Evolutionary conservation across 345 rosid species (phyloP).

Genomic region (Noccaea caerulescens): DNA sequence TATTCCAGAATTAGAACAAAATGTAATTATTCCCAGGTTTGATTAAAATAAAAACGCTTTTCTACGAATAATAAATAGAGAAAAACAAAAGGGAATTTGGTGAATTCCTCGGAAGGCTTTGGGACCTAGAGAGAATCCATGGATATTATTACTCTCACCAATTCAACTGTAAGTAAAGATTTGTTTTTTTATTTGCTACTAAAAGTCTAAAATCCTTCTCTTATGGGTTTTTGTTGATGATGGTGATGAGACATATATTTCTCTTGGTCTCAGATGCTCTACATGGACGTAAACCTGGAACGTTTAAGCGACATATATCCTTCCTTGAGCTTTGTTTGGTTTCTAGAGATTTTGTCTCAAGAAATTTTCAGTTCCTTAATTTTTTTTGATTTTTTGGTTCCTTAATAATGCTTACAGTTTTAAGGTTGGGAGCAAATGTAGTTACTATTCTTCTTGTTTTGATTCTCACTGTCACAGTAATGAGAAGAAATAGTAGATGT

Average conservation of each 20-base stretch:
- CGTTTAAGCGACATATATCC: slow-evolving; percentile 35
- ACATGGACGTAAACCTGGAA: slow-evolving; percentile 30
- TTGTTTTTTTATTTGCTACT: slow-evolving; percentile 1
- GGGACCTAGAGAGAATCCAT: slow-evolving; percentile 39
- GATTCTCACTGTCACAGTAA: slow-evolving; percentile 55
- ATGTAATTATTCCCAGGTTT: not conserved
- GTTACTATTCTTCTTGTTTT: slow-evolving; percentile 56
- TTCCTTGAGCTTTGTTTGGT: slow-evolving; percentile 11
- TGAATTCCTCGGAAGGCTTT: slow-evolving; percentile 17
- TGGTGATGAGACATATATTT: slow-evolving; percentile 22
- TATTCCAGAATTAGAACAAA: not conserved
- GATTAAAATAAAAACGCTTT: not conserved
- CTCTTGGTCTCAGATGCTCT: slow-evolving; percentile 25
- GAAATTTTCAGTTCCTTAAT: not conserved
- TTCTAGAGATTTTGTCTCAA: slow-evolving; percentile 6
- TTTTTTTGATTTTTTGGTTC: slow-evolving; percentile 32
- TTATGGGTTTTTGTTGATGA: not conserved
- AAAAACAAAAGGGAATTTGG: slow-evolving; percentile 2
- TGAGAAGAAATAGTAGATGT: slow-evolving; percentile 43
- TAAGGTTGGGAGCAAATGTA: slow-evolving; percentile 65
- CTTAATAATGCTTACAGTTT: slow-evolving; percentile 59
- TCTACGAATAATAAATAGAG: not conserved
- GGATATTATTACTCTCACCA: not conserved
- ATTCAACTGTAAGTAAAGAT: slow-evolving; percentile 25
- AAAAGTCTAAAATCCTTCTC: not conserved